Percentiles rank a stretch among this genome's conserved stretches.
Conservation (phyloP, 345 rosid genomes). For the Ceriops tagal region DNA sequence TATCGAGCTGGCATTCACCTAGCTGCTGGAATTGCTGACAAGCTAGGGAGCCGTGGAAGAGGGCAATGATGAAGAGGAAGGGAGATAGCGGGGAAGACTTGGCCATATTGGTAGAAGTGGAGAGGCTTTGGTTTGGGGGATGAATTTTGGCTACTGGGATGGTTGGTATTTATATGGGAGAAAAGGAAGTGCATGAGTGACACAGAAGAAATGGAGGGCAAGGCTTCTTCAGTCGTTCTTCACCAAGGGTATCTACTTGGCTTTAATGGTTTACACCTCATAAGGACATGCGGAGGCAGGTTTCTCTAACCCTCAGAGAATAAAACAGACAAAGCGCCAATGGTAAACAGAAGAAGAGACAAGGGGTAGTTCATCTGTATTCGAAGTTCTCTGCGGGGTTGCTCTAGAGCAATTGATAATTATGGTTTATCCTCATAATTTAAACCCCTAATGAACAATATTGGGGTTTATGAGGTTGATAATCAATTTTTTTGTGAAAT, state of each 20-base stretch:
- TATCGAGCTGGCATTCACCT: slow-evolving; percentile 50
- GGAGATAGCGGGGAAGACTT: slow-evolving; percentile 32
- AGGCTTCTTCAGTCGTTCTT: slow-evolving; percentile 21
- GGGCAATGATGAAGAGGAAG: slow-evolving; percentile 35
- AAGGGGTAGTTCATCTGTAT: not conserved
- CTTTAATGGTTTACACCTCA: slow-evolving; percentile 21
- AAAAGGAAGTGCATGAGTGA: slow-evolving; percentile 5
- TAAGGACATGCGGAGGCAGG: not conserved
- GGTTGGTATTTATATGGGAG: slow-evolving; percentile 27
- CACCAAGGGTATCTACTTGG: slow-evolving; percentile 38
- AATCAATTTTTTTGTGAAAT: too few species aligned
- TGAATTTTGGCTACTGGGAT: not conserved
- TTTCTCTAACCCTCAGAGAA: not conserved
- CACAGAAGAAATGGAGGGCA: slow-evolving; percentile 9
- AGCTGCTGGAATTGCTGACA: slow-evolving; percentile 15
- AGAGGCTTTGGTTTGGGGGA: not conserved
- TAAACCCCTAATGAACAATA: too few species aligned
- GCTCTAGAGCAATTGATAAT: too few species aligned
- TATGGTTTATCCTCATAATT: too few species aligned
- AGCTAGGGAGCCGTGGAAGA: slow-evolving; percentile 42
- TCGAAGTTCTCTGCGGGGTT: too few species aligned
- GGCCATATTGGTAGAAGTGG: slow-evolving; percentile 19
- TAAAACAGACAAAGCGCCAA: not conserved
- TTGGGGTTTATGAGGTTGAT: too few species aligned
- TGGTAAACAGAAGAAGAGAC: not conserved